phyloP scores from a whole-genome alignment of 78 protist species.

The Pigoraptor vietnamica region DNA sequence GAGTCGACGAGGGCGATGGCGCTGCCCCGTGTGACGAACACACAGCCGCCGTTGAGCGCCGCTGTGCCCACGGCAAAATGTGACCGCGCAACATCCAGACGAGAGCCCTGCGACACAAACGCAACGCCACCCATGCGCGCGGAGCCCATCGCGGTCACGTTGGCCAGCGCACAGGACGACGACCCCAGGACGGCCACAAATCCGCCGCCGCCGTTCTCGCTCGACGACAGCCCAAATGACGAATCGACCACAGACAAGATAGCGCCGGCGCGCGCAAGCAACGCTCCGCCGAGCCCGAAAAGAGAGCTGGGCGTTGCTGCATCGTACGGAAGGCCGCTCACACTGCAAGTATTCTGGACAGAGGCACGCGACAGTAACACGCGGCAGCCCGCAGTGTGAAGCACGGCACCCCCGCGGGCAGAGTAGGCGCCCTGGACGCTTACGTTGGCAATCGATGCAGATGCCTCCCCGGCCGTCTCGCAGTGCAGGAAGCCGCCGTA shows the following conservation, averaged over 20 bases:
- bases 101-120: background rate
- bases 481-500: no score
- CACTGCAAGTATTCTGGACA: background rate
- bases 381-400: no score
- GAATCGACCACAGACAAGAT: background rate
- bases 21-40: background rate
- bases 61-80: background rate
- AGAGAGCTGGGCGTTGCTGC: no score
- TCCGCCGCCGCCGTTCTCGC: background rate
- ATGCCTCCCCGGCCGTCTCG: no score
- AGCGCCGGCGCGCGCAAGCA: background rate
- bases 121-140: background rate
- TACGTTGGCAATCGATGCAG: no score
- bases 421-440: no score
- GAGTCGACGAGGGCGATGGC: background rate
- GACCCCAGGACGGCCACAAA: background rate
- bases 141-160: background rate
- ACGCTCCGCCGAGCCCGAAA: background rate
- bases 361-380: background rate
- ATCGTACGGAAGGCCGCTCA: no score
- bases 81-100: background rate
- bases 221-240: background rate
- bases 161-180: background rate
- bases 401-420: no score
- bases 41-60: background rate